Base-by-base conservation (phyloP, 441 rosid genomes). In the Euphorbia schlechtendalii region DNA sequence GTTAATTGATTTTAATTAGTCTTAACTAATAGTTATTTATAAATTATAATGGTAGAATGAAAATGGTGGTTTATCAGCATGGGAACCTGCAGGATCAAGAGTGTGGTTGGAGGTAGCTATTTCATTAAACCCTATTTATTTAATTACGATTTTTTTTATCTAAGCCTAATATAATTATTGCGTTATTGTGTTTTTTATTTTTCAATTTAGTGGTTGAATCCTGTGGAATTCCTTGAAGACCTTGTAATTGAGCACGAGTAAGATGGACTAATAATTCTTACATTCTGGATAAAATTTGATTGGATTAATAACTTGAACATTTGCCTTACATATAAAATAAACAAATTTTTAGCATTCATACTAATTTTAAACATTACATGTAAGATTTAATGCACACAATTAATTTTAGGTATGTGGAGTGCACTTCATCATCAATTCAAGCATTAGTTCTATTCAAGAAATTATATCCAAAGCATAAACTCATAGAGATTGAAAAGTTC, bases 141-240 rank as follows among this genome's bases (percentile, higher is more conserved):
- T 27, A 27, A 27, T 27, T 27, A 27, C 4, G 30, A 27, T 27
- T 27, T 27, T 27, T 27, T 27, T 27, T 27, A 27, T 27, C 30
- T 27, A 27, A 27, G 4, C 30, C 30, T n/a, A n/a, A n/a, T n/a
- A n/a, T n/a, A n/a, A n/a, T n/a, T n/a, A n/a, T n/a, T n/a, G n/a
- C n/a, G n/a, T 7, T 0, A n/a, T 20, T 27, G 1, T 17, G 0
- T 1, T 13, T 36, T 9, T 21, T 0, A 17, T 22, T 17, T 3
- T 20, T 20, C 24, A 30, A 13, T 12, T 9, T 22, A 88, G 95
- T 34, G 80, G 70, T 81, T 86, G 28, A 88, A 88, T 68, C 92
- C 96, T 4, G 81, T 66, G 58, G 74, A 63, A 28, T 71, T 43
- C 67, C 67, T 84, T 0, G 85, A 41, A 41, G 45, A 41, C 45